These are phyloP conservation scores for Coemansia sp. DNA, from an alignment of 192 early-diverging fungal species.

Conservation along the genomic window DNA sequence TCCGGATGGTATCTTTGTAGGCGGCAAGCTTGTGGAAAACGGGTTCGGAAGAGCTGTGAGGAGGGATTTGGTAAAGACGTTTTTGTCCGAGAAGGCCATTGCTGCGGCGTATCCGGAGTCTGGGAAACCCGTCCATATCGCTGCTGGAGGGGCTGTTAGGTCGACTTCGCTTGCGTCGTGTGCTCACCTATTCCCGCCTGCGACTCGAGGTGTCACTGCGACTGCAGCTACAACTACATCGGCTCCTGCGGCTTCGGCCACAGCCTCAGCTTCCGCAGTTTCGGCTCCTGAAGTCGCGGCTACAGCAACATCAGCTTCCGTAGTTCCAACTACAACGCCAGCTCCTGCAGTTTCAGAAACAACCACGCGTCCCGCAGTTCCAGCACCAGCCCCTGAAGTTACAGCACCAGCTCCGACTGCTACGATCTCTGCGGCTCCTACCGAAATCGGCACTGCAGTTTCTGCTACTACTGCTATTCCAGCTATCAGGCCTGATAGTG, in stretches of 20 bases:
- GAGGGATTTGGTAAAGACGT: background rate
- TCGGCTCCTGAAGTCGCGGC: too few relatives aligned
- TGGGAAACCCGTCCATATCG: background rate
- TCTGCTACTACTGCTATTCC: background rate
- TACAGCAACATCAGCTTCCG: too few relatives aligned
- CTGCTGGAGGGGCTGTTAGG: background rate
- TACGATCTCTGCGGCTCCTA: background rate
- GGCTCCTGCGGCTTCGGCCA: background rate
- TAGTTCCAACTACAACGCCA: background rate
- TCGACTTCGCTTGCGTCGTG: background rate
- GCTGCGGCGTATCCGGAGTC: background rate
- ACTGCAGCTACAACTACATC: background rate
- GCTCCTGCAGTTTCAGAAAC: background rate
- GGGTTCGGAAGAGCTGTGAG: background rate
- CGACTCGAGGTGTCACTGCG: background rate
- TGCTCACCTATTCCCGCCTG: background rate
- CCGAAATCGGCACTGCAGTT: background rate
- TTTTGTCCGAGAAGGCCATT: background rate
- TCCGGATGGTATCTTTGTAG: background rate
- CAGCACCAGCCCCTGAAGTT: too few relatives aligned
- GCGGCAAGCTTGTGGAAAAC: background rate
- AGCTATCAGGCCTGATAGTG: too few relatives aligned
- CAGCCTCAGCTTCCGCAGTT: too few relatives aligned
- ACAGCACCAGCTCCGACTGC: background rate
- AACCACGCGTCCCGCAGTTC: background rate